Evolutionary conservation across 306 rosid genomes (phyloP), one percentile per base, ranked within the genome.

Genomic region (Inga leiocalycina): DNA sequence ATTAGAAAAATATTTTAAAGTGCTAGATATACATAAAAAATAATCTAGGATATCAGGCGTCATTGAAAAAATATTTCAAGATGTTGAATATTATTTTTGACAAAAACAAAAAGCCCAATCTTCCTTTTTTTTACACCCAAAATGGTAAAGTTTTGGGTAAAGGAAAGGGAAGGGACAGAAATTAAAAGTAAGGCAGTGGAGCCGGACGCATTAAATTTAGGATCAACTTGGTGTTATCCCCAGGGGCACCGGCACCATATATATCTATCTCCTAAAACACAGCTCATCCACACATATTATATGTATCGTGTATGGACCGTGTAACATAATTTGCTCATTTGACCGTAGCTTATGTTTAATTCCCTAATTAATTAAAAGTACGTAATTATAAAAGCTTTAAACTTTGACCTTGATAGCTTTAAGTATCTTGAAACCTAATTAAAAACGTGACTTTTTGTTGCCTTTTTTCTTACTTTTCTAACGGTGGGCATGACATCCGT

Each of bases 261-360:
- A 32, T 32, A 32, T 20, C 27, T 20, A 24, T 59, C 14, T 8
- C 34, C 59, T 76, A 20, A 34, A 61, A 35, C 54, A 61, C 71
- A 69, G 54, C 82, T 74, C 57, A 68, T 24, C 71, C 82, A 71
- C 72, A 43, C 32, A 68, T 56, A 12, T 2, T 10, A 8, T 52
- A 15, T 2, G 12, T 24, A 3, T 22, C 4, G 66, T 22, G 5
- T 61, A 14, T 48, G 52, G 17, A 48, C 16, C 52, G 52, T 3
- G 52, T 16, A 54, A 2, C 2, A 32, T 24, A 4, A 4, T 14
- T 32, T 3, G 41, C 10, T 35, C 22, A 16, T 66, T 66, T 66
- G 45, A 66, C 71, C 45, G 16, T 27, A 27, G 30, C 16, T 17
- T 64, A 64, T 8, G 43, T 65, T 65, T 5, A 15, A 30, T 15